These are phyloP conservation scores for Prunus yedoensis DNA, from an alignment of 331 rosid genomes.

Conservation along the genomic window DNA sequence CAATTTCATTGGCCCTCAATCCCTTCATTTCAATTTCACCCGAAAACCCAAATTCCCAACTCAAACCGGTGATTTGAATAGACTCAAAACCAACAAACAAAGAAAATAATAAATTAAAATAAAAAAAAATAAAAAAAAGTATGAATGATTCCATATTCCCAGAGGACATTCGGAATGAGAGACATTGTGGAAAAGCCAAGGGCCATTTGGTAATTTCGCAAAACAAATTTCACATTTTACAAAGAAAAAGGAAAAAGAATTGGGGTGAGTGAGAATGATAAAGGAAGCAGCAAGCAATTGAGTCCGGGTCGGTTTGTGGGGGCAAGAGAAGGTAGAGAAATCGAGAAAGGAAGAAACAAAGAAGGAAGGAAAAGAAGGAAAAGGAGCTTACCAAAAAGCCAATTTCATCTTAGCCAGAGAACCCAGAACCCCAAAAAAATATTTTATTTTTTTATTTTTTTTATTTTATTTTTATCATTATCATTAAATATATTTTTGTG, in stretches of 20 bases:
- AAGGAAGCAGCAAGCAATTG: slow-evolving; percentile 25
- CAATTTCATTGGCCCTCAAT: slow-evolving; percentile 7
- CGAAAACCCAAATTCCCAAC: neutral
- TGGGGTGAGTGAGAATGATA: neutral
- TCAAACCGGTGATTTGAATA: neutral
- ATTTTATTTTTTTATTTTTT: too few species aligned
- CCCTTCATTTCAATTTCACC: slow-evolving; percentile 12
- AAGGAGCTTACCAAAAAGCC: slow-evolving; percentile 1
- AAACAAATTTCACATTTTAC: neutral
- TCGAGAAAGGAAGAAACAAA: slow-evolving; percentile 28
- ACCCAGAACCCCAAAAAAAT: slow-evolving; percentile 13
- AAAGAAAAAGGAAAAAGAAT: neutral
- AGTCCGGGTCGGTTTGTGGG: slow-evolving; percentile 43
- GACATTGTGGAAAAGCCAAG: neutral
- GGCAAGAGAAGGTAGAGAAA: slow-evolving; percentile 34
- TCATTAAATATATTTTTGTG: slow-evolving; percentile 27
- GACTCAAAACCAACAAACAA: too few species aligned
- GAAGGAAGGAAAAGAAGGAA: neutral
- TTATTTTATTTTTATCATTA: slow-evolving; percentile 1
- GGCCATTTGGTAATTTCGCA: slow-evolving; percentile 1
- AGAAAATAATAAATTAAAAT: too few species aligned
- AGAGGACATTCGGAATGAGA: too few species aligned
- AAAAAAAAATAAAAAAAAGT: too few species aligned
- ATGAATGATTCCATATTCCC: too few species aligned
- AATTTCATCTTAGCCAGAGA: slow-evolving; percentile 33